A percentile compares a stretch with the other conserved stretches of the same genome.
Conservation (phyloP, 1,139 yeast genomes). For the Blastobotrys proliferans region DNA sequence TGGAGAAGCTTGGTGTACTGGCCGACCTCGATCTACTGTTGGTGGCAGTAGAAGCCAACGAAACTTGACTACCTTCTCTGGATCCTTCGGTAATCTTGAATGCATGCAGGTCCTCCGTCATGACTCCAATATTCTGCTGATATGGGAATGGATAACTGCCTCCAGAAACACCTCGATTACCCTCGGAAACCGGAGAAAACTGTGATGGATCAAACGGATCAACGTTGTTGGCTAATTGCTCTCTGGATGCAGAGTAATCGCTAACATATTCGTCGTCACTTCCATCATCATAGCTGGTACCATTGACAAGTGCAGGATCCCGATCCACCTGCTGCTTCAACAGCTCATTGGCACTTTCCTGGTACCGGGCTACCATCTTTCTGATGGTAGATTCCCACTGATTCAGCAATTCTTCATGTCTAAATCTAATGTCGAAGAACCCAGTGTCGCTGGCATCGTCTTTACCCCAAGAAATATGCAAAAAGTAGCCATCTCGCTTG, state of each 20-base stretch:
- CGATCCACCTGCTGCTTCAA: constrained; percentile 8
- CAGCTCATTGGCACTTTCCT: constrained; percentile 16
- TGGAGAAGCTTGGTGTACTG: constrained; percentile 14
- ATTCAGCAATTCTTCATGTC: constrained; percentile 33
- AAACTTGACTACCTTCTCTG: constrained; percentile 10
- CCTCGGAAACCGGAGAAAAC: constrained; percentile 6
- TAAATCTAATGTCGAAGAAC: constrained; percentile 35
- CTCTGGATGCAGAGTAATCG: constrained; percentile 10
- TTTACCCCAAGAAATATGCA: constrained; percentile 36
- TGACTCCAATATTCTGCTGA: constrained; percentile 4
- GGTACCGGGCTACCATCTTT: constrained; percentile 27
- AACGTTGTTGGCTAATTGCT: not conserved
- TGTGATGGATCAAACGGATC: constrained; percentile 2
- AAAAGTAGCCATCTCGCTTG: constrained; percentile 29
- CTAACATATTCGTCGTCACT: constrained; percentile 22
- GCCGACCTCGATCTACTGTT: constrained; percentile 22
- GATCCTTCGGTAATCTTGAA: constrained; percentile 11
- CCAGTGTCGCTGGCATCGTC: constrained; percentile 37
- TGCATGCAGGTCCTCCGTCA: constrained; percentile 14
- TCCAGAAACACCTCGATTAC: not conserved
- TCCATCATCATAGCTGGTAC: constrained; percentile 23
- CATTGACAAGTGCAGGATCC: constrained; percentile 6
- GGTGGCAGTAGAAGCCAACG: not conserved
- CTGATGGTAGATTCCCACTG: constrained; percentile 36
- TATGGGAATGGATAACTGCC: constrained; percentile 4